Evolutionary conservation across 2,329 filamentous ascomycete genomes (phyloP).

Genomic region (Eutypella sp.): DNA sequence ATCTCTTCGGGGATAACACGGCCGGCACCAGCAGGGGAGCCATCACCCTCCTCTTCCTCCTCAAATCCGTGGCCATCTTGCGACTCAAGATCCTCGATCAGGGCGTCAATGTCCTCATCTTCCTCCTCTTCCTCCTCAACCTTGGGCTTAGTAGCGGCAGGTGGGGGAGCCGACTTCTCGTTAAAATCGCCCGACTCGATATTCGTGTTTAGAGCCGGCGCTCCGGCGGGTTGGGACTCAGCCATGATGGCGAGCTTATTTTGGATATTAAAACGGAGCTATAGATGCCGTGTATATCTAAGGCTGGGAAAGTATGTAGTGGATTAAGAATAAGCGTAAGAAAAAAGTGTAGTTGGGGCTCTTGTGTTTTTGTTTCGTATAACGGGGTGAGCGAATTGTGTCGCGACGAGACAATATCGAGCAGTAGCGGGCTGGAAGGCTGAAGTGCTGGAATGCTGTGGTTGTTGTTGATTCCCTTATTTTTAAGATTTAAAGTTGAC

Average conservation of each 20-base stretch:
- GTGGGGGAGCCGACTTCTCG: constrained; percentile 49
- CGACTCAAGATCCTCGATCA: constrained; percentile 84
- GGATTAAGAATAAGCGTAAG: constrained; percentile 5
- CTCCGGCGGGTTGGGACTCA: constrained; percentile 46
- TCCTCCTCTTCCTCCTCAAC: constrained; percentile 60
- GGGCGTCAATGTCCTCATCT: constrained; percentile 77
- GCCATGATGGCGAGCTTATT: constrained; percentile 42
- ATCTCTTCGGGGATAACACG: constrained; percentile 63
- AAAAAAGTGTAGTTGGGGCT: no score
- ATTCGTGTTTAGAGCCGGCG: constrained; percentile 57
- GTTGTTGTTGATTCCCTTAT: constrained; percentile 13
- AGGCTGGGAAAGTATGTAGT: constrained; percentile 12
- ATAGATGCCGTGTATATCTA: constrained; percentile 12
- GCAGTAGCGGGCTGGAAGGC: constrained; percentile 6
- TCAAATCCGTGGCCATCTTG: constrained; percentile 66
- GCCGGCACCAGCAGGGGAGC: constrained; percentile 47
- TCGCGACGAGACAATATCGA: constrained; percentile 10
- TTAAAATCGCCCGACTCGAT: constrained; percentile 62
- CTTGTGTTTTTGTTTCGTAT: no score
- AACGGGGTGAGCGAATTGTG: no score
- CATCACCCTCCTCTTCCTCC: constrained; percentile 57
- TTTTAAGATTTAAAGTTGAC: constrained; percentile 12
- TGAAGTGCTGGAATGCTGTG: constrained; percentile 20
- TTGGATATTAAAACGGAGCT: constrained; percentile 13
- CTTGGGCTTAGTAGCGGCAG: constrained; percentile 35